Evolutionary conservation across 2,329 filamentous ascomycete genomes (phyloP).

Genomic region (Diaporthe vexans): DNA sequence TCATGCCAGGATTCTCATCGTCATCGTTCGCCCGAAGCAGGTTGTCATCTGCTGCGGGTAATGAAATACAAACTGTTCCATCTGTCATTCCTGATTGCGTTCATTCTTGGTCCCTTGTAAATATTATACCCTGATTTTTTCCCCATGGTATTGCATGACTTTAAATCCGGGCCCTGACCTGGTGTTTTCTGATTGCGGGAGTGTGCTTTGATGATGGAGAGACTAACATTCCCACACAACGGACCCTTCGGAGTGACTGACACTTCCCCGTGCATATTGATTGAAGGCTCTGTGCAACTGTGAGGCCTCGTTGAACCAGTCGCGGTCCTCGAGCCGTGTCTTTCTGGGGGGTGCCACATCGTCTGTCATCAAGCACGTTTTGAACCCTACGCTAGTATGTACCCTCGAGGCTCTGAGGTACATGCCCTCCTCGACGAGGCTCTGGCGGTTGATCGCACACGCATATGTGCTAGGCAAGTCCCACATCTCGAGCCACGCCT

Average conservation of each 20-base stretch:
- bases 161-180: background rate
- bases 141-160: background rate
- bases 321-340: background rate
- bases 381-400: slow-evolving; percentile 28
- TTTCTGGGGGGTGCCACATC: background rate
- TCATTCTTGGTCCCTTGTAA: background rate
- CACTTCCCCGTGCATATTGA: background rate
- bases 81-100: background rate
- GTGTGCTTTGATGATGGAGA: background rate
- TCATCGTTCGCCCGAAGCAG: slow-evolving; percentile 2
- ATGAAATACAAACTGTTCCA: slow-evolving; percentile 30
- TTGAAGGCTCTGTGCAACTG: background rate
- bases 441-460: background rate
- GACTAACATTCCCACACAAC: background rate
- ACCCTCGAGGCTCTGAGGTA: background rate
- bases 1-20: background rate
- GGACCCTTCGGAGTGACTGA: background rate
- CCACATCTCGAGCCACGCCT: background rate
- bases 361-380: background rate
- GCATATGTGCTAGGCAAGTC: background rate
- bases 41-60: background rate
- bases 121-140: background rate
- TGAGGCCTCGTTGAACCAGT: background rate
- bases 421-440: background rate
- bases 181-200: background rate